Base-by-base conservation (phyloP, 1,139 yeast genomes). In the Candida dubliniensis region DNA sequence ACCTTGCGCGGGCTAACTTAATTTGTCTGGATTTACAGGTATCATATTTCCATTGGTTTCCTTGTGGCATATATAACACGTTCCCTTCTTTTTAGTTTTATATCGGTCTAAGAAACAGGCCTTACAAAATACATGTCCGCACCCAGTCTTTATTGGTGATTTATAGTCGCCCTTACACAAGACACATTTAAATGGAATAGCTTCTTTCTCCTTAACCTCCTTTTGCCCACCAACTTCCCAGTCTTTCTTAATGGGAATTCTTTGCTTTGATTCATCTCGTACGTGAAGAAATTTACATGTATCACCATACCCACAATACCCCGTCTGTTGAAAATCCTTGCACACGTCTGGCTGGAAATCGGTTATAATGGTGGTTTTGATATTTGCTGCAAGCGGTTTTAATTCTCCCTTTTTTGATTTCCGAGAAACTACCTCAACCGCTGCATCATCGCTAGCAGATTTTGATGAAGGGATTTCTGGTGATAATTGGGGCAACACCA, bases 231-330 rank as follows among this genome's bases (percentile, higher is more conserved):
- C 69, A 3, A 54, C 56, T 52, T 87, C 84, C 96, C 96, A 89
- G 38, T 88, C 96, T 49, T 74, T 76, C 15, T 75, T 78, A 1
- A 83, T 63, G 47, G 86, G 83, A 78, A 84, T 82, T 18, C 84
- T 87, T 34, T 84, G 84, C 50, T 78, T 81, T 64, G 86, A 87
- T 60, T 90, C 96, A 52, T 88, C 96, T 60, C 99, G 68, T 10
- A 87, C 79, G 60, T 95, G 99, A 27, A 93, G 64, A 62, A 95
- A 95, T 67, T 93, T 95, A 69, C 99, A 95, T n/a, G 95, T 85
- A 57, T 95, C 99, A 8, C 99, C 99, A 60, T 85, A 95, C 5
- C 98, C 98, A 72, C 99, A 95, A 59, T 82, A 91, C 0, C 99
- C 99, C 0, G 96, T 91, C 54, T 86, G 89, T 48, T 83, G 79